phyloP scores from a whole-genome alignment of 1,284 basidiomycete species.

The Thecaphora frezii region DNA sequence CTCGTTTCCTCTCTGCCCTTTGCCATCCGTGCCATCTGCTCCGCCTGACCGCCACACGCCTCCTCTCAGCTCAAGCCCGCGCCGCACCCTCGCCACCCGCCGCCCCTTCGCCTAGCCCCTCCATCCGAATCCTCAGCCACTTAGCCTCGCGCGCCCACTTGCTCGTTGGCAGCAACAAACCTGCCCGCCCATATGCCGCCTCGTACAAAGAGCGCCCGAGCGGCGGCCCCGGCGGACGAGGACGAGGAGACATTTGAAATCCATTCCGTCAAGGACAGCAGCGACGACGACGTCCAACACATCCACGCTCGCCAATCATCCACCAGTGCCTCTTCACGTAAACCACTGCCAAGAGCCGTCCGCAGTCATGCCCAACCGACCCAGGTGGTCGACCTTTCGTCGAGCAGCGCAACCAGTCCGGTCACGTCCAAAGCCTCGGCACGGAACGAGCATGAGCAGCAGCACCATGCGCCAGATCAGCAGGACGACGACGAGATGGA shows the following conservation, averaged over 20 bases:
- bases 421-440: not conserved
- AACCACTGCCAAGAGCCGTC: conserved; percentile 2
- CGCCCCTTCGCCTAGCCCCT: no score
- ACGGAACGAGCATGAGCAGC: not conserved
- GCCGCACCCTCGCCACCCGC: no score
- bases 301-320: conserved; percentile 1
- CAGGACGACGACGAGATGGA: conserved; percentile 34
- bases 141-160: no score
- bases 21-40: no score
- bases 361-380: conserved; percentile 7
- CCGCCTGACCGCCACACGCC: no score
- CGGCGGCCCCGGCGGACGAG: no score
- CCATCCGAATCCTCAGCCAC: no score
- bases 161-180: no score
- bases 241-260: conserved; percentile 35
- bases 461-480: conserved; percentile 1
- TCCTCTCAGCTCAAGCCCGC: no score
- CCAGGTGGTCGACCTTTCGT: conserved; percentile 13
- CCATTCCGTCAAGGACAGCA: conserved; percentile 20
- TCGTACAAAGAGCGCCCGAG: no score
- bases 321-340: conserved; percentile 4
- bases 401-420: not conserved
- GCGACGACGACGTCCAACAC: not conserved
- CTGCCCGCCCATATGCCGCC: no score
- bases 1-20: no score